Percentiles rank a stretch among this genome's conserved stretches.
These are phyloP conservation scores for Polytrichum commune DNA, from an alignment of 225 moss, liverwort and hornwort species.

Conservation along the genomic window DNA sequence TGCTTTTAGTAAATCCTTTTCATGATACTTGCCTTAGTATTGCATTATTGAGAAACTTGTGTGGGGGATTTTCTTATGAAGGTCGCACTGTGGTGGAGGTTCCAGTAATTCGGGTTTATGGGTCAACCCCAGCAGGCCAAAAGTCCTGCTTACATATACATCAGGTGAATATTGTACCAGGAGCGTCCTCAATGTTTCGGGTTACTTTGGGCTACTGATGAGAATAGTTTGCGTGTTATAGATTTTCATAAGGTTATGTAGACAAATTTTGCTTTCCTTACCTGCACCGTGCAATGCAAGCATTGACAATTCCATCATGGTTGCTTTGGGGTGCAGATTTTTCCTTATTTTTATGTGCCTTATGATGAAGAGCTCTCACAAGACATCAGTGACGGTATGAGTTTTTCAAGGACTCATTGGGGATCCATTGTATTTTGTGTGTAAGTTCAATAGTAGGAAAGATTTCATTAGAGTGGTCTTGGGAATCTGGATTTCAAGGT, in stretches of 20 bases:
- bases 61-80: constrained; percentile 8
- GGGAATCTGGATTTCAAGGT: neutral
- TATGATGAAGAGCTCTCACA: constrained; percentile 92
- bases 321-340: constrained; percentile 44
- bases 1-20: no score
- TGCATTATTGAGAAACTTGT: no score
- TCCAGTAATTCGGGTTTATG: constrained; percentile 89
- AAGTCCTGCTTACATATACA: constrained; percentile 94
- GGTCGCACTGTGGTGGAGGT: constrained; percentile 82
- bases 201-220: no score
- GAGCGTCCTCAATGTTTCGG: no score
- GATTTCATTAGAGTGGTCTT: neutral
- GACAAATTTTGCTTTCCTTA: no score
- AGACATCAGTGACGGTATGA: constrained; percentile 76
- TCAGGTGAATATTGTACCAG: constrained; percentile 44
- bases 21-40: no score
- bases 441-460: no score
- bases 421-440: no score
- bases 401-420: neutral
- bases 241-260: no score
- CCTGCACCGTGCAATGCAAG: no score
- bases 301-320: no score
- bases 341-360: constrained; percentile 91
- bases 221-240: no score
- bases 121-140: constrained; percentile 86